Conservation (phyloP, 768 basidiomycete species). For the Leccinum disarticulatum region DNA sequence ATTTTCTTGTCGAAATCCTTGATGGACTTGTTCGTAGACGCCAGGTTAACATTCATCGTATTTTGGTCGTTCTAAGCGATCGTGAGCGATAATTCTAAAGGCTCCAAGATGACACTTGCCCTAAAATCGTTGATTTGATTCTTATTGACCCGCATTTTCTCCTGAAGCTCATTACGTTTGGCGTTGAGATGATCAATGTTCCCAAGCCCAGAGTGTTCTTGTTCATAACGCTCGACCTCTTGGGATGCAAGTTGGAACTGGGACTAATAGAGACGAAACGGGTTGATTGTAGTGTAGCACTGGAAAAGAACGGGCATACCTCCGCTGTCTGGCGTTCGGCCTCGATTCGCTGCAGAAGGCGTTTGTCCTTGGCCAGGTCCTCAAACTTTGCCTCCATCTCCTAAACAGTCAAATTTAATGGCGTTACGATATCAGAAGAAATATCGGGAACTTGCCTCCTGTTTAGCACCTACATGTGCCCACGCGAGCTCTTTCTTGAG, state of each 20-base stretch:
- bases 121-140: slow-evolving; percentile 41
- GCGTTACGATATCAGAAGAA: neutral
- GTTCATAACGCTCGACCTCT: slow-evolving; percentile 39
- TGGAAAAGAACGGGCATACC: slow-evolving; percentile 26
- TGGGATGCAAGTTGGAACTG: slow-evolving; percentile 35
- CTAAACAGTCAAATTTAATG: slow-evolving; percentile 22
- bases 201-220: slow-evolving; percentile 42
- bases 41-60: slow-evolving; percentile 45
- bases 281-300: neutral
- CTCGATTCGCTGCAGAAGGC: slow-evolving; percentile 41
- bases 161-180: slow-evolving; percentile 35
- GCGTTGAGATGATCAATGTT: slow-evolving; percentile 47
- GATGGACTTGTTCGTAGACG: slow-evolving; percentile 34
- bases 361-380: slow-evolving; percentile 40
- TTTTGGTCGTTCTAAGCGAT: slow-evolving; percentile 48
- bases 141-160: slow-evolving; percentile 48
- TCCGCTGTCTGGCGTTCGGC: slow-evolving; percentile 39
- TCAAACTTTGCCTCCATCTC: slow-evolving; percentile 45
- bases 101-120: slow-evolving; percentile 34
- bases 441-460: slow-evolving; percentile 45
- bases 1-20: slow-evolving; percentile 46
- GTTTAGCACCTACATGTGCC: slow-evolving; percentile 77
- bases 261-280: slow-evolving; percentile 24
- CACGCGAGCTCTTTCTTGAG: slow-evolving; percentile 84
- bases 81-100: slow-evolving; percentile 2